Base-by-base conservation (phyloP, 2,329 filamentous ascomycete species). In the Juglanconis juglandina region DNA sequence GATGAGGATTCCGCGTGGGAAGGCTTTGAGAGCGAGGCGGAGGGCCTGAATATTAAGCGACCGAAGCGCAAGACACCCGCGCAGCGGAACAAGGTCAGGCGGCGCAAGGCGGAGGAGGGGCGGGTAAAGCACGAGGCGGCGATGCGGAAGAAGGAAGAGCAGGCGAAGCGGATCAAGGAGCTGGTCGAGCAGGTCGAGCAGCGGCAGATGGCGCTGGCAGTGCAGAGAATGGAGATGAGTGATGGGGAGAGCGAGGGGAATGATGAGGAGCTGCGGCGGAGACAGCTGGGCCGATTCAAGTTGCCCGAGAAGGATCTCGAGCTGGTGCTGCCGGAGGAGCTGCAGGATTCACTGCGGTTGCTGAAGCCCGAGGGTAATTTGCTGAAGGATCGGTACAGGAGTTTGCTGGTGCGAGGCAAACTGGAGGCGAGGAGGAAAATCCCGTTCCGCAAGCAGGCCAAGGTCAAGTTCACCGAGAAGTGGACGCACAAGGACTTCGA, bases 401-500 rank as follows among this genome's bases (percentile, higher is more conserved):
- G 86, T 73, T 81, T 98, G 76, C 79, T 98, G 64, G 83, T 98
- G 39, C 86, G 92, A 64, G 95, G 95, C 62, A 96, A 95, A 77
- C 77, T 99, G 63, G 95, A 99, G 80, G 84, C 85, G 53, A 84
- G 95, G 68, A 88, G 88, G 72, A 87, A 88, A 56, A 85, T 94
- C 60, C 84, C 88, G 6, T 94, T 95, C 77, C 84, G 83, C 69
- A 96, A 91, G 82, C 91, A 95, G 80, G 85, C 86, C 65, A 93
- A 87, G 81, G 87, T 80, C 67, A 91, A 90, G 74, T 76, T 87
- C 55, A 96, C 92, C 6, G 95, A 98, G 84, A 99, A 98, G 78
- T 99, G 95, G 95, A 87, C 88, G 49, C 91, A 96, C 80, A 99
- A 99, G 82, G 95, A 99, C 73, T 99, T 96, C 76, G 82, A 80